Evolutionary conservation across 352 stramenopile species (phyloP), one percentile per base, ranked within the genome.

Genomic region (Phytopythium boreale): DNA sequence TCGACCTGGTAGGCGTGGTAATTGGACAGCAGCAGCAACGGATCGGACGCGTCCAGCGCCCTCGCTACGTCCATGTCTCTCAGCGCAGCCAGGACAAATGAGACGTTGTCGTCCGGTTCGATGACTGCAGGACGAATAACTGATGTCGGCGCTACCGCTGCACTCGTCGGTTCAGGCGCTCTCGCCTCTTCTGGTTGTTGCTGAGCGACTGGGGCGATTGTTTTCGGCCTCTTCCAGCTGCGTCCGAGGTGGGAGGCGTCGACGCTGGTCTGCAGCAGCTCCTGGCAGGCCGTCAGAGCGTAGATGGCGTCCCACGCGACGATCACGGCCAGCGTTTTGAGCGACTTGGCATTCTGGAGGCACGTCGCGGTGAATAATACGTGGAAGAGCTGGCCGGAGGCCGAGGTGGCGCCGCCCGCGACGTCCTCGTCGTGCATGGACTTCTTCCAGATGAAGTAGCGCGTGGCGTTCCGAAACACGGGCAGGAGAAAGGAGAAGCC

Each of bases 331-430:
- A 84, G 55, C 10, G 65, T 75, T 10, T 65, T 53, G 11, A 61
- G 22, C 9, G 71, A 79, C 52, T 79, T 77, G 49, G 73, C 56
- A 22, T 69, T 78, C 41, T 84, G 73, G 4, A 84, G 51, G 52
- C 66, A 82, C 53, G 65, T 70, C 4, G 59, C 68, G 0, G 67
- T 71, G 41, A 84, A 84, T 4, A 82, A 61, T 8, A 72, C 57
- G 56, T 82, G 73, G 51, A 80, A 78, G 2, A 76, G 50, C 29
- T 78, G 71, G 0, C 62, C 49, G n/a, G 69, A 67, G 0, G 56
- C 62, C 34, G 44, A 61, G 12, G 39, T 64, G 24, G 56, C 60
- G n/a, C 69, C 56, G 0, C 59, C 55, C 0, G 67, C 67, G 2
- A 77, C 37, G 63, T 85, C 74, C 15, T 74, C 41, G 20, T 77